Conservation (phyloP, 164 flowering plant species). For the Echeveria elegans region DNA sequence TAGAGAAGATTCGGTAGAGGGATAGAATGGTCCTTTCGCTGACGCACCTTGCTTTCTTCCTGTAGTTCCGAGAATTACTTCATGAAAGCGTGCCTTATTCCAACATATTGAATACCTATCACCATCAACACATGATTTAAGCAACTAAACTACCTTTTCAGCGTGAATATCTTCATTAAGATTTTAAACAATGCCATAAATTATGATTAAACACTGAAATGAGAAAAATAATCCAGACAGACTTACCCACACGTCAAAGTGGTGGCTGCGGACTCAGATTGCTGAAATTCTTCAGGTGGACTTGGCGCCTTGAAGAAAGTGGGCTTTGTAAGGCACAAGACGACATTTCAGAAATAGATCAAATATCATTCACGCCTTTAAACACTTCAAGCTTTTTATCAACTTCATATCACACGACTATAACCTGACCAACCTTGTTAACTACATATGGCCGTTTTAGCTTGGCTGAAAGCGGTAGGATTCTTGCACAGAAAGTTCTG, state of each 20-base stretch:
- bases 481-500: conserved; percentile 45
- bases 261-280: conserved; percentile 43
- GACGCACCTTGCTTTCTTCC: conserved; percentile 98
- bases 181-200: neutral
- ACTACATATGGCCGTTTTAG: conserved; percentile 47
- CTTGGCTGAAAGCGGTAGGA: conserved; percentile 36
- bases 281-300: conserved; percentile 80
- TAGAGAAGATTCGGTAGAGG: conserved; percentile 73
- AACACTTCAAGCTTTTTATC: neutral
- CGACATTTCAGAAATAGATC: neutral
- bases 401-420: neutral
- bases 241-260: conserved; percentile 84
- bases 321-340: conserved; percentile 43
- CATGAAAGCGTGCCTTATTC: conserved; percentile 75
- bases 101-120: conserved; percentile 86
- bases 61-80: conserved; percentile 95
- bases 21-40: conserved; percentile 65
- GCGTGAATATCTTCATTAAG: neutral
- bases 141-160: neutral
- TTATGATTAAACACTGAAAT: neutral
- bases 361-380: neutral
- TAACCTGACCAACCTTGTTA: conserved; percentile 43
- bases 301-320: conserved; percentile 48
- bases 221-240: neutral
- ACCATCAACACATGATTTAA: neutral